These are phyloP conservation scores for Apiotrichum laibachii DNA, from an alignment of 1,284 basidiomycete species.

Conservation along the genomic window DNA sequence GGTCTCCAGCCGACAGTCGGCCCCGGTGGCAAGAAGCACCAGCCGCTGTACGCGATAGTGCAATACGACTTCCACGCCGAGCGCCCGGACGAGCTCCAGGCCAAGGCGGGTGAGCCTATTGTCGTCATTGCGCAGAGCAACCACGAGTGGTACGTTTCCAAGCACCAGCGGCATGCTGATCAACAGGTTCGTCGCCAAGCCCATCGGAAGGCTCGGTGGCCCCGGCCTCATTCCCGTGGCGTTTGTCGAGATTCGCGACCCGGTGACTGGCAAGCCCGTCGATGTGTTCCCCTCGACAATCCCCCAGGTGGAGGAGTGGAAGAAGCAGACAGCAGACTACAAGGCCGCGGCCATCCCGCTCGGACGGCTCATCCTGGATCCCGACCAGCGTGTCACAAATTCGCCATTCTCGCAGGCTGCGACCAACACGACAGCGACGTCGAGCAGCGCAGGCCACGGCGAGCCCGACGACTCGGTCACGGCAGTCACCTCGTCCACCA, in stretches of 20 bases:
- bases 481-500: conserved; percentile 12
- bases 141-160: conserved; percentile 50
- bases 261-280: conserved; percentile 69
- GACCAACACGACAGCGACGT: neutral
- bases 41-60: conserved; percentile 75
- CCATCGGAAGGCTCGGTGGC: conserved; percentile 87
- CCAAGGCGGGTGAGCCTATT: conserved; percentile 88
- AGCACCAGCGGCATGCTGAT: neutral
- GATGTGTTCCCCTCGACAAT: conserved; percentile 72
- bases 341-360: conserved; percentile 94
- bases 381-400: conserved; percentile 47
- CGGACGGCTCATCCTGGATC: conserved; percentile 74
- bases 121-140: conserved; percentile 59
- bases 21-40: conserved; percentile 16
- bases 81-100: conserved; percentile 91
- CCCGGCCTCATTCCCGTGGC: conserved; percentile 95
- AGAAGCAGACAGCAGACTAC: conserved; percentile 88
- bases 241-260: conserved; percentile 94
- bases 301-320: conserved; percentile 97
- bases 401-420: conserved; percentile 32
- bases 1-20: neutral
- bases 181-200: conserved; percentile 67
- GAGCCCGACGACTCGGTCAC: neutral
- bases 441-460: conserved; percentile 1
- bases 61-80: conserved; percentile 94